phyloP scores from a whole-genome alignment of 306 rosid genomes.

The Fagus crenata region DNA sequence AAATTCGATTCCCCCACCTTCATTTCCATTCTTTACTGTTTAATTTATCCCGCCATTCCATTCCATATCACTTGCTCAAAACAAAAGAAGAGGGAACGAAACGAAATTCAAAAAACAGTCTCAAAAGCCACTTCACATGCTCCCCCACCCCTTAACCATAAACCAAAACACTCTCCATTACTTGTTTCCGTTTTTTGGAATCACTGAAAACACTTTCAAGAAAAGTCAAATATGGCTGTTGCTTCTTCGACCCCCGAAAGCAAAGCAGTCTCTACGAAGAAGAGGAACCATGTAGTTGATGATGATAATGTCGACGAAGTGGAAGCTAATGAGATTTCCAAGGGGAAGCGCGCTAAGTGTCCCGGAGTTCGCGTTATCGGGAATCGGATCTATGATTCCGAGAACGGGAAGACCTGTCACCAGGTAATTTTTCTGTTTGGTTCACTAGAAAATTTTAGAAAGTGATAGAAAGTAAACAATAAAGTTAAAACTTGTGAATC shows the following conservation, averaged over 20 bases:
- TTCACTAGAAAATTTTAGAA: neutral
- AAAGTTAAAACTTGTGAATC: neutral
- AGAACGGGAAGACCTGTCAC: constrained; percentile 50
- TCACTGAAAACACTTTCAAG: neutral
- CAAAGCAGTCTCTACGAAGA: constrained; percentile 23
- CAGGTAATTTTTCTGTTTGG: constrained; percentile 33
- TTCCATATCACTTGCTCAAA: too few species aligned
- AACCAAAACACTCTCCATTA: too few species aligned
- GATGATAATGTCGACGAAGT: neutral
- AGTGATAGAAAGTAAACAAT: too few species aligned
- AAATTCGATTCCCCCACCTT: too few species aligned
- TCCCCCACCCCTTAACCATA: too few species aligned
- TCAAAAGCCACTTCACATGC: too few species aligned
- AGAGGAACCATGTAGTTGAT: constrained; percentile 14
- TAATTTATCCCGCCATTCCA: too few species aligned
- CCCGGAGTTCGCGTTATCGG: constrained; percentile 45
- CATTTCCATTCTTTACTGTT: too few species aligned
- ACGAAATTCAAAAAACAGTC: too few species aligned
- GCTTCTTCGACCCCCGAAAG: constrained; percentile 11
- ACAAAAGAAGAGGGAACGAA: too few species aligned
- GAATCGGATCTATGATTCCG: constrained; percentile 44
- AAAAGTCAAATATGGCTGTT: constrained; percentile 10
- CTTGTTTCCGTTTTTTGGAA: neutral
- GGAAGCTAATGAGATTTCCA: neutral
- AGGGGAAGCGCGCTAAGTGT: constrained; percentile 30